phyloP scores from a whole-genome alignment of 371 early-diverging fungal species.

The Mucor plumbeus region DNA sequence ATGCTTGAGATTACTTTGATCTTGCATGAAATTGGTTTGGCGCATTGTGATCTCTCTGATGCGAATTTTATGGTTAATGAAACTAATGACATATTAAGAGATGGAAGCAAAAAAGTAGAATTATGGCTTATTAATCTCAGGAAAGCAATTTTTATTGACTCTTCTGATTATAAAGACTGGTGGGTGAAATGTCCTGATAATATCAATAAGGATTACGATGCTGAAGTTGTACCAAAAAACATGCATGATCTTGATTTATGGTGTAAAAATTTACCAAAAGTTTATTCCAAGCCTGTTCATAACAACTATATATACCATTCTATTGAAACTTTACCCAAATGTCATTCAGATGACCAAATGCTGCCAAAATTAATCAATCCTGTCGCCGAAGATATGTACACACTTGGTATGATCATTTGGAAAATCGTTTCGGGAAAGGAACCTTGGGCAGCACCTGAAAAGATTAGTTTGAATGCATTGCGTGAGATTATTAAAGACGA shows the following conservation, averaged over 20 bases:
- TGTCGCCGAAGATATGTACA: conserved; percentile 65
- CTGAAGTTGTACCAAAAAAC: conserved; percentile 37
- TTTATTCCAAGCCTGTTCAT: conserved; percentile 61
- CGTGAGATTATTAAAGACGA: conserved; percentile 61
- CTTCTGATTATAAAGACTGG: conserved; percentile 54
- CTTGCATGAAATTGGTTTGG: conserved; percentile 61
- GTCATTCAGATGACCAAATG: conserved; percentile 46
- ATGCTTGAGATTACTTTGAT: conserved; percentile 58
- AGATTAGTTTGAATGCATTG: conserved; percentile 61
- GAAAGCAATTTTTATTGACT: conserved; percentile 56
- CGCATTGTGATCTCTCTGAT: conserved; percentile 68
- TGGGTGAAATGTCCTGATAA: conserved; percentile 42
- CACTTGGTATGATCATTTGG: conserved; percentile 71
- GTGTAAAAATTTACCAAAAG: conserved; percentile 53
- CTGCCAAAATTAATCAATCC: conserved; percentile 60
- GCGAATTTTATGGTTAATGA: conserved; percentile 73
- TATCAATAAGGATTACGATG: conserved; percentile 32
- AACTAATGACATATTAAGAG: conserved; percentile 38
- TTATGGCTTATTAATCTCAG: conserved; percentile 69
- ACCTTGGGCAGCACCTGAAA: conserved; percentile 68
- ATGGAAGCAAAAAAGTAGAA: conserved; percentile 51
- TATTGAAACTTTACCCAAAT: conserved; percentile 64
- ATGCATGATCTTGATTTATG: conserved; percentile 49
- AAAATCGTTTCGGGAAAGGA: conserved; percentile 65
- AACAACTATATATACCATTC: conserved; percentile 62